These are phyloP conservation scores for Eucalyptus curtisii DNA, from an alignment of 345 rosid species.

Conservation along the genomic window DNA sequence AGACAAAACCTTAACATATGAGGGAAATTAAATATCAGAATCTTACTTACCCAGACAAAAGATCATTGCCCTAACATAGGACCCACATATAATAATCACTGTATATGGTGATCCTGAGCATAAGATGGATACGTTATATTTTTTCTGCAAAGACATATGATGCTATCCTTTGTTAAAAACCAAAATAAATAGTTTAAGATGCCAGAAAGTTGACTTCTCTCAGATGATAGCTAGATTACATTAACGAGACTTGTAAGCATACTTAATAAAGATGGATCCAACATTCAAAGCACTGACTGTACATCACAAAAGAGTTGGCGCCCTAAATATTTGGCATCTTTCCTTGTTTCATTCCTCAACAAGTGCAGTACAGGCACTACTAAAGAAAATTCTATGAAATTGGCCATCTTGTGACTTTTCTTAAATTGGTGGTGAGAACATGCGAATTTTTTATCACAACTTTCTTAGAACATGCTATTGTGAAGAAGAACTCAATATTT, in stretches of 20 bases:
- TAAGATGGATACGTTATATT: background rate
- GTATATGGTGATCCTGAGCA: background rate
- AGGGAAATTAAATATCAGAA: background rate
- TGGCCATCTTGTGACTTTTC: background rate
- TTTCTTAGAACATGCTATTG: background rate
- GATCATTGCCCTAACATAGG: background rate
- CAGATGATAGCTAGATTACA: background rate
- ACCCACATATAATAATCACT: background rate
- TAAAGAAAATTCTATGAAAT: background rate
- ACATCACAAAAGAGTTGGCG: background rate
- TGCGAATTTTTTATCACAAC: background rate
- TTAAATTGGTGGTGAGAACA: background rate
- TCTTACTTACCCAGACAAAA: background rate
- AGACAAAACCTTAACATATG: conserved; percentile 50
- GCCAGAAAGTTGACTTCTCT: background rate
- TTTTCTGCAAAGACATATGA: background rate
- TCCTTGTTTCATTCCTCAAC: background rate
- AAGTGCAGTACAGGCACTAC: background rate
- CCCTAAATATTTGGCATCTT: background rate
- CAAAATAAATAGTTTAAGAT: background rate
- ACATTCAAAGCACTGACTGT: background rate
- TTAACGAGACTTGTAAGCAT: background rate
- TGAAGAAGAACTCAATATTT: background rate
- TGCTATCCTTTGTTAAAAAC: background rate
- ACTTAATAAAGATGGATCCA: background rate